Evolutionary conservation across 257 asterid species (phyloP).

Genomic region (Solanum medicagineum): DNA sequence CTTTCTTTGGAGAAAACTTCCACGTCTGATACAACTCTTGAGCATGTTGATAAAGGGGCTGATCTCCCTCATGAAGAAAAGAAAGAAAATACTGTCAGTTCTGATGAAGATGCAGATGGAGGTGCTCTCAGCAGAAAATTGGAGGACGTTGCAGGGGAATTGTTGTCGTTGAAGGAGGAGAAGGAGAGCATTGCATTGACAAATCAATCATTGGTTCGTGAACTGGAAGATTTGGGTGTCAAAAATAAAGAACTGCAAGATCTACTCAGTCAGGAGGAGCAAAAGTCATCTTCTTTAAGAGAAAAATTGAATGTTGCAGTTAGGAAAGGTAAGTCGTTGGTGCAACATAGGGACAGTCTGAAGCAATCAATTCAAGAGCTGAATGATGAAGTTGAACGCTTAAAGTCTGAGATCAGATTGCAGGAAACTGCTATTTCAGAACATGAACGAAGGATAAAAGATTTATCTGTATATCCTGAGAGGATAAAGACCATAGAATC

Average conservation of each 20-base stretch:
- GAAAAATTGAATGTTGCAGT: slow-evolving; percentile 90
- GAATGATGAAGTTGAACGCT: slow-evolving; percentile 48
- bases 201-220: slow-evolving; percentile 35
- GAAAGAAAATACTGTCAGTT: slow-evolving; percentile 18
- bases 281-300: slow-evolving; percentile 62
- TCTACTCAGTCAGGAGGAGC: slow-evolving; percentile 69
- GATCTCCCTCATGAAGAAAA: slow-evolving; percentile 15
- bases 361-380: slow-evolving; percentile 66
- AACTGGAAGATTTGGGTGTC: slow-evolving; percentile 39
- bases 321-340: slow-evolving; percentile 86
- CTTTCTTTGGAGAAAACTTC: slow-evolving; percentile 26
- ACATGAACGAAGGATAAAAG: slow-evolving; percentile 41
- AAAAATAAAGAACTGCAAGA: slow-evolving; percentile 56
- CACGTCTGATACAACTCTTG: slow-evolving; percentile 25
- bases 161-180: slow-evolving; percentile 57
- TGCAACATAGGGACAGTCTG: slow-evolving; percentile 81
- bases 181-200: slow-evolving; percentile 26
- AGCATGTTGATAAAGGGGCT: slow-evolving; percentile 20
- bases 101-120: slow-evolving; percentile 29
- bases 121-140: slow-evolving; percentile 21
- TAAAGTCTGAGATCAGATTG: slow-evolving; percentile 36
- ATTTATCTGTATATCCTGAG: slow-evolving; percentile 39
- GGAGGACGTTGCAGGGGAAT: slow-evolving; percentile 35
- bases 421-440: slow-evolving; percentile 42
- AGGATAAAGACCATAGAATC: slow-evolving; percentile 50